A percentile compares a stretch with the other conserved stretches of the same genome.
phyloP scores from a whole-genome alignment of 169 alveolate species.

The Cryptosporidium tyzzeri region DNA sequence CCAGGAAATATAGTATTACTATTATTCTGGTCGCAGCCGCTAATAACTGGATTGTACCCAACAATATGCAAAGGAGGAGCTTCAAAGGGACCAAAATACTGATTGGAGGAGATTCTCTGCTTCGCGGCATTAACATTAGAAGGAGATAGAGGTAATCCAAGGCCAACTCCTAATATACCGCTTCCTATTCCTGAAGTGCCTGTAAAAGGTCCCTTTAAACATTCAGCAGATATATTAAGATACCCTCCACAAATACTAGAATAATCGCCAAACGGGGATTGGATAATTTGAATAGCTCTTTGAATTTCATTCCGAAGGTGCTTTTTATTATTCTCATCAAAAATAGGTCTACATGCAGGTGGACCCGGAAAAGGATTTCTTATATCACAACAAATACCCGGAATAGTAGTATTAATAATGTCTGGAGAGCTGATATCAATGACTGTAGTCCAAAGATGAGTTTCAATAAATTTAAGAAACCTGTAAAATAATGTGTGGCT shows the following conservation, averaged over 20 bases:
- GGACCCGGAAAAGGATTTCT: slow-evolving; percentile 74
- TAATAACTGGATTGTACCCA: not conserved
- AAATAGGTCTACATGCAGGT: slow-evolving; percentile 72
- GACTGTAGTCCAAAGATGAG: slow-evolving; percentile 73
- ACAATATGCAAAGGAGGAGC: not conserved
- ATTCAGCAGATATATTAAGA: slow-evolving; percentile 22
- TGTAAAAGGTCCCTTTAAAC: not conserved
- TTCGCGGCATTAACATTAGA: not conserved
- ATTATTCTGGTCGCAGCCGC: not conserved
- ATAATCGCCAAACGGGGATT: slow-evolving; percentile 66
- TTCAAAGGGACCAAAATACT: not conserved
- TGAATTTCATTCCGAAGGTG: slow-evolving; percentile 40
- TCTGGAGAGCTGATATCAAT: slow-evolving; percentile 74
- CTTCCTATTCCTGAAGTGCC: not conserved
- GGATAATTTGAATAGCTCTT: slow-evolving; percentile 70
- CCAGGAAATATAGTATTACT: not conserved
- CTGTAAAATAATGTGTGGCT: slow-evolving; percentile 59
- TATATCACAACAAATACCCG: slow-evolving; percentile 68
- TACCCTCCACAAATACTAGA: slow-evolving; percentile 69
- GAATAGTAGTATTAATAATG: slow-evolving; percentile 29
- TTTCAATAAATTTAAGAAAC: slow-evolving; percentile 51
- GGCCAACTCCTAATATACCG: not conserved
- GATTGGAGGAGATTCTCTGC: not conserved
- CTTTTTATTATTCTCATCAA: slow-evolving; percentile 40
- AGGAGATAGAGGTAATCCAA: not conserved